Percentiles rank a stretch among this genome's conserved stretches.
phyloP scores from a whole-genome alignment of 495 filamentous ascomycete species.

The Podospora bellae-mahoneyi region DNA sequence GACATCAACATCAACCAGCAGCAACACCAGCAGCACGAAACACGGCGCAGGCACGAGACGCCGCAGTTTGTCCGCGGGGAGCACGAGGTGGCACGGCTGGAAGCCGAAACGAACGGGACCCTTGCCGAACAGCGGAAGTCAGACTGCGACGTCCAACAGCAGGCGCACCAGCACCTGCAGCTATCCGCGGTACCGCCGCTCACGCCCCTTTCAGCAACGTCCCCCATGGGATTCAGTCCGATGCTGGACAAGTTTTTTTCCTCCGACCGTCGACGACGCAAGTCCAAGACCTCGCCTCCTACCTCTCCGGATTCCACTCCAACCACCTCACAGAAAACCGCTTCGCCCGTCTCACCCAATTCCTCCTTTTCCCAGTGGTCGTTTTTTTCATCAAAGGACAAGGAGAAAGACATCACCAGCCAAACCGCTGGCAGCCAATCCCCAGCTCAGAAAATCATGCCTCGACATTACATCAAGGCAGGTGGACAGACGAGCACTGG shows the following conservation, averaged over 20 bases:
- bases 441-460: neutral
- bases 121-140: conserved; percentile 43
- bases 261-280: conserved; percentile 32
- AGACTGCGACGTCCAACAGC: conserved; percentile 32
- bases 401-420: neutral
- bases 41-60: conserved; percentile 14
- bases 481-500: conserved; percentile 36
- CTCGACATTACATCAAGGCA: neutral
- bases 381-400: neutral
- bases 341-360: conserved; percentile 19
- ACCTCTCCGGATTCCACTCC: conserved; percentile 5
- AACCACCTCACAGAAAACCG: conserved; percentile 13
- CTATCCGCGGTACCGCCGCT: conserved; percentile 28
- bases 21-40: neutral
- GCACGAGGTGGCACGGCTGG: conserved; percentile 35
- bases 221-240: conserved; percentile 24
- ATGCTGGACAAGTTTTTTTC: conserved; percentile 41
- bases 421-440: neutral
- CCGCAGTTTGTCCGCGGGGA: conserved; percentile 25
- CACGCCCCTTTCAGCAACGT: conserved; percentile 21
- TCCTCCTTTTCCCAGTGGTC: conserved; percentile 20
- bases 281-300: neutral
- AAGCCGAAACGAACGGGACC: conserved; percentile 42
- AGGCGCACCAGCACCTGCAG: conserved; percentile 24
- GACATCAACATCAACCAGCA: neutral